Percentiles rank a stretch among this genome's conserved stretches.
Evolutionary conservation across 352 stramenopile species (phyloP).

Genomic region (Pythium aphanidermatum): DNA sequence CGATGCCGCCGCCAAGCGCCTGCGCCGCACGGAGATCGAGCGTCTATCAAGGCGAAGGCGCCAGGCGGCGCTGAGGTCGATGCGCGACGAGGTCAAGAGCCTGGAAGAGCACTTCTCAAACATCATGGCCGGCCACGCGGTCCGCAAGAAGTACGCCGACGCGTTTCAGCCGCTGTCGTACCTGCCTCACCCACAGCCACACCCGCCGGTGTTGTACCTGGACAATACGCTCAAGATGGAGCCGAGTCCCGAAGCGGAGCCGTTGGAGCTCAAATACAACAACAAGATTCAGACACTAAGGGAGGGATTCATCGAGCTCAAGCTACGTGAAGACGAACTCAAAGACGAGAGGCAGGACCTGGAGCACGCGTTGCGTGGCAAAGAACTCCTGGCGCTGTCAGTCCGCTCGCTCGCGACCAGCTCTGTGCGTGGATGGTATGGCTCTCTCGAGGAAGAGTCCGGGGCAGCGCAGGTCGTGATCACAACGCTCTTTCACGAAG

Average conservation of each 20-base stretch:
- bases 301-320: constrained; percentile 15
- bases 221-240: neutral
- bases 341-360: constrained; percentile 12
- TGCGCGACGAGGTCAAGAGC: constrained; percentile 7
- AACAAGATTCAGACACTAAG: constrained; percentile 5
- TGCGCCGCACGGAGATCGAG: constrained; percentile 17
- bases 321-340: constrained; percentile 3
- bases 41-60: constrained; percentile 12
- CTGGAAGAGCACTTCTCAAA: constrained; percentile 8
- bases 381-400: constrained; percentile 8
- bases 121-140: constrained; percentile 4
- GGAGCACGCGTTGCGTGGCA: constrained; percentile 5
- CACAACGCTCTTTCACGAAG: neutral
- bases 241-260: no score
- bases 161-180: neutral
- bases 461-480: neutral
- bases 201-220: neutral
- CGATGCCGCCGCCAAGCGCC: constrained; percentile 4
- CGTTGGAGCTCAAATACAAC: constrained; percentile 13
- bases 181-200: neutral
- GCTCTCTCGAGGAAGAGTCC: neutral
- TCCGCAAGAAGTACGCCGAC: neutral
- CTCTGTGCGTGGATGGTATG: constrained; percentile 3
- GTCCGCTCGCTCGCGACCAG: constrained; percentile 10
- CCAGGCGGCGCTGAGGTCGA: constrained; percentile 4